These are phyloP conservation scores for Penicillium flavigenum DNA, from an alignment of 495 filamentous ascomycete genomes.

Conservation along the genomic window DNA sequence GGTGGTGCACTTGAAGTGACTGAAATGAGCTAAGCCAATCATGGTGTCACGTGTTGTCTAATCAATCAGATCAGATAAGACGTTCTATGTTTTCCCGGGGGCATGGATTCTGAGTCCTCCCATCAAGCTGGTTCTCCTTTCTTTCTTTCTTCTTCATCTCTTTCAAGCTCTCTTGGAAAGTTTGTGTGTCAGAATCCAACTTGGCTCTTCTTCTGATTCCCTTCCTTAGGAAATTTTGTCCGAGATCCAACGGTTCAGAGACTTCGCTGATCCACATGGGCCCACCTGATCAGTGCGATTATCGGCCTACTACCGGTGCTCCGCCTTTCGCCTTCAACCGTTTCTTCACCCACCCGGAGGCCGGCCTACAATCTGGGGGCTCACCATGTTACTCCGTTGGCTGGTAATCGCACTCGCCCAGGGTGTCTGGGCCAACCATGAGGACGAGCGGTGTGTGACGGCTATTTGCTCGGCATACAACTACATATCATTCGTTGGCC, in stretches of 20 bases:
- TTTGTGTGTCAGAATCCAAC: neutral
- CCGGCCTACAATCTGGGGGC: neutral
- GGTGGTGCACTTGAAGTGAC: neutral
- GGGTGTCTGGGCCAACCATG: constrained; percentile 10
- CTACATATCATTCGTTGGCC: constrained; percentile 39
- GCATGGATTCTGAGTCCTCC: neutral
- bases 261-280: constrained; percentile 12
- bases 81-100: neutral
- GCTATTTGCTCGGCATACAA: constrained; percentile 38
- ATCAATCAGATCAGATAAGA: constrained; percentile 16
- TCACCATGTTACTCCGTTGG: constrained; percentile 17
- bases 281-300: constrained; percentile 13
- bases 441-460: constrained; percentile 40
- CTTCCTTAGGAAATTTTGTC: too few species aligned
- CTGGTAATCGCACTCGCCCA: constrained; percentile 15
- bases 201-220: neutral
- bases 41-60: constrained; percentile 2
- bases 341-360: neutral
- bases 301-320: constrained; percentile 7
- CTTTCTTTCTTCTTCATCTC: neutral
- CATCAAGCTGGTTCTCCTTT: neutral
- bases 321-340: constrained; percentile 5
- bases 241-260: neutral
- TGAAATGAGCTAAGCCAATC: neutral
- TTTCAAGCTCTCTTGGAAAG: neutral